Percentiles rank a stretch among this genome's conserved stretches.
Evolutionary conservation across 2,329 filamentous ascomycete species (phyloP).

Genomic region (Metarhizium guizhouense): DNA sequence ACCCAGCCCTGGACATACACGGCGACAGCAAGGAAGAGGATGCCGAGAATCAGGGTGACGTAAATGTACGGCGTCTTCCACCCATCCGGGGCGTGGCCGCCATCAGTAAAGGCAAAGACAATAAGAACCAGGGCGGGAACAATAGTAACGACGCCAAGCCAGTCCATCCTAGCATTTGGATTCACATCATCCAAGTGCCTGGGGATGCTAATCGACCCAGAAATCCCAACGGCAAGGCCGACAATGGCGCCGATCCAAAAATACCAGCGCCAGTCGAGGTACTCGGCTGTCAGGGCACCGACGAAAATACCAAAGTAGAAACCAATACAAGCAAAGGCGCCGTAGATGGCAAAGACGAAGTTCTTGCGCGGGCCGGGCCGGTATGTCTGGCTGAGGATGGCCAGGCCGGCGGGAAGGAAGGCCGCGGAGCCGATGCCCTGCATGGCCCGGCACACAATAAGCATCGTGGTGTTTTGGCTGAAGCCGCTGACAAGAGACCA

Average conservation of each 20-base stretch:
- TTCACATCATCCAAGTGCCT: conserved; percentile 18
- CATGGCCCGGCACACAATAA: conserved; percentile 64
- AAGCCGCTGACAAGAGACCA: conserved; percentile 67
- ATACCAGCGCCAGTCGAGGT: conserved; percentile 57
- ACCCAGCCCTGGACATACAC: conserved; percentile 68
- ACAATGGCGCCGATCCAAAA: conserved; percentile 53
- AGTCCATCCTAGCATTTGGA: conserved; percentile 50
- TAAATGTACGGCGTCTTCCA: conserved; percentile 70
- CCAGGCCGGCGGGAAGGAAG: conserved; percentile 58
- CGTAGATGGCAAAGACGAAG: conserved; percentile 52
- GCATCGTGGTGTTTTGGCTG: conserved; percentile 56
- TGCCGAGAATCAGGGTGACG: conserved; percentile 53
- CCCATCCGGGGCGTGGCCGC: conserved; percentile 55
- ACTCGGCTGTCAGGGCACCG: conserved; percentile 53
- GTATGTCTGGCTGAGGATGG: conserved; percentile 61
- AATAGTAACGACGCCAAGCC: conserved; percentile 51
- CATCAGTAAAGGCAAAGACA: conserved; percentile 68
- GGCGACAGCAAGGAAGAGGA: conserved; percentile 47
- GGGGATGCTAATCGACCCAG: conserved; percentile 32
- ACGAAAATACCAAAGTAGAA: conserved; percentile 61
- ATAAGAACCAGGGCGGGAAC: conserved; percentile 58
- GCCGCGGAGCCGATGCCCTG: conserved; percentile 68
- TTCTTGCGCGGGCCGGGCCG: conserved; percentile 66
- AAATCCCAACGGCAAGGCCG: conserved; percentile 36
- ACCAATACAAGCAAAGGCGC: conserved; percentile 47